Evolutionary conservation across 1,284 basidiomycete species (phyloP).

Genomic region (Porogramme epimiltina): DNA sequence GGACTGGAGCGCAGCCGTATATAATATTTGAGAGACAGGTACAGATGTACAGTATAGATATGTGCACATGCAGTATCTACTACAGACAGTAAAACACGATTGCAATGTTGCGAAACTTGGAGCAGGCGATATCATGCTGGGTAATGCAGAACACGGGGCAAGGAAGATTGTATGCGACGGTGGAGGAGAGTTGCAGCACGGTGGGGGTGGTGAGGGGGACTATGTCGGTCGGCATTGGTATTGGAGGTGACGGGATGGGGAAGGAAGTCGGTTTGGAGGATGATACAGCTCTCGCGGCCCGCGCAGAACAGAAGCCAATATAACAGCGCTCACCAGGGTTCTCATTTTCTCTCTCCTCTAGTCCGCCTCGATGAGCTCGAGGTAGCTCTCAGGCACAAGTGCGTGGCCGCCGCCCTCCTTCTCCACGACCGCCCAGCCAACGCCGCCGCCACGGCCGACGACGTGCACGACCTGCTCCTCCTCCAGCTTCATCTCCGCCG

Average conservation of each 20-base stretch:
- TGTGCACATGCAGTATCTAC: constrained; percentile 5
- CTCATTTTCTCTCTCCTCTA: constrained; percentile 2
- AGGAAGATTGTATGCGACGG: not conserved
- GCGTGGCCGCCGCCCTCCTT: constrained; percentile 49
- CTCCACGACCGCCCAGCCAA: constrained; percentile 74
- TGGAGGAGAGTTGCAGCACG: too few species aligned
- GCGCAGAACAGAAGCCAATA: constrained; percentile 19
- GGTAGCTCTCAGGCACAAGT: constrained; percentile 69
- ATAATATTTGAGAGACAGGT: constrained; percentile 2
- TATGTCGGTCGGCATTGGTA: too few species aligned
- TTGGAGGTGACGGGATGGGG: too few species aligned
- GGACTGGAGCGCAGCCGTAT: too few species aligned
- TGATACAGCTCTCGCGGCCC: constrained; percentile 21
- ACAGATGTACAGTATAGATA: constrained; percentile 15
- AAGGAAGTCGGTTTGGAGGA: not conserved
- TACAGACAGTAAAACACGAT: not conserved
- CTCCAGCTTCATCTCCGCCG: constrained; percentile 72
- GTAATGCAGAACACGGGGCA: not conserved
- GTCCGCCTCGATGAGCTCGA: constrained; percentile 48
- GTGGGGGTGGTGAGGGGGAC: not conserved
- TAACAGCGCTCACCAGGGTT: constrained; percentile 9
- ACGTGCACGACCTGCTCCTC: constrained; percentile 73
- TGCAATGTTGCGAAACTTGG: not conserved
- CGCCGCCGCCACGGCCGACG: constrained; percentile 69
- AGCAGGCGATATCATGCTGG: constrained; percentile 10